Evolutionary conservation across 192 early-diverging fungal species (phyloP), one percentile per base, ranked within the genome.

Genomic region (Fimicolochytrium jonesii): DNA sequence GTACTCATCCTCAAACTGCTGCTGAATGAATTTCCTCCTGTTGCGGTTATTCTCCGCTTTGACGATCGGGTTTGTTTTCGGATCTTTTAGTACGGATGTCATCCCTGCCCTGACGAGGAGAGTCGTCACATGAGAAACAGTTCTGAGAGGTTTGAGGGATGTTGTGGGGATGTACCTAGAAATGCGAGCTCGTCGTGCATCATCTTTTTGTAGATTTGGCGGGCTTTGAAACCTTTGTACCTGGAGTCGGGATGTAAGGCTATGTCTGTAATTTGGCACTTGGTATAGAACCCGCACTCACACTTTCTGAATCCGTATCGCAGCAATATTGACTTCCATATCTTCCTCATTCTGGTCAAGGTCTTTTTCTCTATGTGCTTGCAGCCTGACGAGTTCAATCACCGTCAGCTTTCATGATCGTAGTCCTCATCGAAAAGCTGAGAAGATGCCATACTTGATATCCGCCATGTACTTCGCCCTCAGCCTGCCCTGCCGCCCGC

Each of bases 401-500:
- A 32, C 43, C 34, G 29, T 7, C 33, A 61, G 41, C 41, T 28
- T 42, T 42, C 41, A 1, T n/a, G 0, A n/a, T 18, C 41, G 20
- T 1, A 20, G 1, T 23, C 1, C 26, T 2, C 47, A 0, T 20
- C 61, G 11, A n/a, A 26, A 62, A 37, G 33, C 15, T 37, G 30
- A 13, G 3, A 49, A 56, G 0, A 10, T 42, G 0, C 59, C 58
- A 4, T 64, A 82, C 80, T 70, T 74, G 56, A 85, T 79, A 29
- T 83, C 83, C 2, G 72, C 47, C 83, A 84, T 85, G 54, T 85
- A 84, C 61, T 84, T 85, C 28, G 80, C 83, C 42, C 81, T 54
- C 36, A 84, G 55, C 26, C 71, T 58, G 1, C 80, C 80, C 47
- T 85, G 81, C 34, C 83, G 61, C 3, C 77, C 81, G 4, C 83